These are phyloP conservation scores for Aspergillus viridinutans DNA, from an alignment of 2,329 filamentous ascomycete genomes.

Conservation along the genomic window DNA sequence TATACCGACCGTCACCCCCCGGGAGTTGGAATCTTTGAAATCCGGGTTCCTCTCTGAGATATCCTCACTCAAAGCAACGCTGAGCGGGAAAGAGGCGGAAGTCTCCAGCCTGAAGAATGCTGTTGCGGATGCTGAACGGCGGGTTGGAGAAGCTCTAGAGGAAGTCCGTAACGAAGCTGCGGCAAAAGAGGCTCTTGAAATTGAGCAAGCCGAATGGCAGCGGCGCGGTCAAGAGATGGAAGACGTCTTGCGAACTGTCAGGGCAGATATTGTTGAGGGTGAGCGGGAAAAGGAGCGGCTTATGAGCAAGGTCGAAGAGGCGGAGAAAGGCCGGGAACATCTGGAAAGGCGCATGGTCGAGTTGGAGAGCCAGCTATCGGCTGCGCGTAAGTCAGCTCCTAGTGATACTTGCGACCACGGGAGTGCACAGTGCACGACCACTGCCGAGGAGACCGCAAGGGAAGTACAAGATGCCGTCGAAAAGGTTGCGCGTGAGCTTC, in stretches of 20 bases:
- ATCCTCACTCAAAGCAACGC: conserved; percentile 83
- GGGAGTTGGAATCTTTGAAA: conserved; percentile 89
- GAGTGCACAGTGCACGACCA: conserved; percentile 35
- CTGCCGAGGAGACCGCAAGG: conserved; percentile 44
- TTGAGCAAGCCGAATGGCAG: conserved; percentile 80
- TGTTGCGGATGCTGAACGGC: conserved; percentile 83
- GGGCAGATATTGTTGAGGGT: conserved; percentile 71
- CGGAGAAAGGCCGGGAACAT: conserved; percentile 55
- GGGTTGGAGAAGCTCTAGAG: conserved; percentile 82
- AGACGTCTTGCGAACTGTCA: conserved; percentile 70
- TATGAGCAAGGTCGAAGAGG: conserved; percentile 69
- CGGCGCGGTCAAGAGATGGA: conserved; percentile 83
- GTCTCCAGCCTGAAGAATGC: conserved; percentile 82
- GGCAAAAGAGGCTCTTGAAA: conserved; percentile 65
- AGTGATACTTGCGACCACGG: conserved; percentile 29
- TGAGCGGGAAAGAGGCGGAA: conserved; percentile 91
- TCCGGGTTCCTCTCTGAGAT: conserved; percentile 89
- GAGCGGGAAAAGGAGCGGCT: conserved; percentile 80
- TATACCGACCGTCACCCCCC: conserved; percentile 82
- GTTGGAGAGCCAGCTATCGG: conserved; percentile 44
- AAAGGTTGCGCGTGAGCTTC: conserved; percentile 88
- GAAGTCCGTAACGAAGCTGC: conserved; percentile 72
- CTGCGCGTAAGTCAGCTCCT: conserved; percentile 32
- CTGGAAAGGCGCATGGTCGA: conserved; percentile 45
- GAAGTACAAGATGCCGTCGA: conserved; percentile 84